A percentile compares a stretch with the other conserved stretches of the same genome.
Conservation (phyloP, 768 basidiomycete species). For the Suillus luteus region DNA sequence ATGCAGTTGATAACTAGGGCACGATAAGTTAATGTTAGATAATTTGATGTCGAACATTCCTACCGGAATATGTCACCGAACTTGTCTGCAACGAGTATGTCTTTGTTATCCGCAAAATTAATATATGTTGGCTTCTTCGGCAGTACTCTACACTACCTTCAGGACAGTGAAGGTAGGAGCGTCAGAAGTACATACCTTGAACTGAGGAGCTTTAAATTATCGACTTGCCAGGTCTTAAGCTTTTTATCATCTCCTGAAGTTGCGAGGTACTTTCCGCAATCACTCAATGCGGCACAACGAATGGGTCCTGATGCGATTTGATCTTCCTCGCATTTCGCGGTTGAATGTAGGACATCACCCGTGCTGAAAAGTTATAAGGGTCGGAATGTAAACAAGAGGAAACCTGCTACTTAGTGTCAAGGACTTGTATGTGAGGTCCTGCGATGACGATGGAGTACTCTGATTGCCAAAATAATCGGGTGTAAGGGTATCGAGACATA, state of each 20-base stretch:
- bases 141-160: conserved; percentile 55
- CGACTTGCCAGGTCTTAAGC: conserved; percentile 73
- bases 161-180: neutral
- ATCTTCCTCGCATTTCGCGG: conserved; percentile 34
- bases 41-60: conserved; percentile 15
- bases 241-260: conserved; percentile 80
- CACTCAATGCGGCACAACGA: conserved; percentile 57
- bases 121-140: conserved; percentile 82
- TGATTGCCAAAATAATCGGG: conserved; percentile 44
- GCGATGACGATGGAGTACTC: conserved; percentile 45
- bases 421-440: conserved; percentile 64
- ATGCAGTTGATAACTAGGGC: conserved; percentile 61
- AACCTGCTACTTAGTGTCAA: conserved; percentile 53
- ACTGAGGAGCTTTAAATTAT: conserved; percentile 55
- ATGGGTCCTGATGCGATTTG: conserved; percentile 53
- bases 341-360: conserved; percentile 52
- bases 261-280: conserved; percentile 48
- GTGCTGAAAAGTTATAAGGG: conserved; percentile 41
- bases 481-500: conserved; percentile 52
- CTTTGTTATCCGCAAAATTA: conserved; percentile 59
- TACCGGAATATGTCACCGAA: conserved; percentile 93
- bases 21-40: conserved; percentile 3
- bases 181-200: conserved; percentile 51
- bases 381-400: conserved; percentile 5
- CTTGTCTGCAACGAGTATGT: conserved; percentile 87